Conservation (phyloP, 164 flowering plant genomes). For the Nymphaea thermarum region DNA sequence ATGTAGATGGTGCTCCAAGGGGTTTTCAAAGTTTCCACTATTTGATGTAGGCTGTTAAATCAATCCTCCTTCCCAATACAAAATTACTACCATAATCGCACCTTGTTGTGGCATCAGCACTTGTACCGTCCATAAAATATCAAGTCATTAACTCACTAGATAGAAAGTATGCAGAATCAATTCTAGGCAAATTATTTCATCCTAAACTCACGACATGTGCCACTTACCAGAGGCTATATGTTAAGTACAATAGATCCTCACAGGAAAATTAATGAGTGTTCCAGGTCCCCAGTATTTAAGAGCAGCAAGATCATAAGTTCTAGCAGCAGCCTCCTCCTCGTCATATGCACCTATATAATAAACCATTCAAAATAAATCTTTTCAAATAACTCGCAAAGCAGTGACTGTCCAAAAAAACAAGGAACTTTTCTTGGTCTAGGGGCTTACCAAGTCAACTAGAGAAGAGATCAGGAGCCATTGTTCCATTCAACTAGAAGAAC, state of each 20-base stretch:
- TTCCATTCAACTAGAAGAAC: too few species aligned
- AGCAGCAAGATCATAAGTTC: slow-evolving; percentile 99
- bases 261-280: slow-evolving; percentile 98
- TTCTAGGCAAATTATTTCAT: too few species aligned
- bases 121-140: slow-evolving; percentile 21
- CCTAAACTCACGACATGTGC: not conserved
- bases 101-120: slow-evolving; percentile 58
- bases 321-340: slow-evolving; percentile 99
- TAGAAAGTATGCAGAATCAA: not conserved
- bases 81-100: slow-evolving; percentile 47
- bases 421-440: not conserved
- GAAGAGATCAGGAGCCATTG: slow-evolving; percentile 1
- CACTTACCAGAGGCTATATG: not conserved
- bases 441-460: slow-evolving; percentile 85
- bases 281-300: slow-evolving; percentile 99
- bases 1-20: slow-evolving; percentile 33
- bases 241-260: slow-evolving; percentile 19
- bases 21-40: slow-evolving; percentile 82
- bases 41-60: slow-evolving; percentile 69
- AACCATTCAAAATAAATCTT: not conserved
- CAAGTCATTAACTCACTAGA: slow-evolving; percentile 1
- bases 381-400: not conserved
- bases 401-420: not conserved
- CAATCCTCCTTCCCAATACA: slow-evolving; percentile 72
- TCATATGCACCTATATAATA: slow-evolving; percentile 82